Percentiles rank a stretch among this genome's conserved stretches.
phyloP scores from a whole-genome alignment of 1,139 yeast species.

The Pichia cactophila region DNA sequence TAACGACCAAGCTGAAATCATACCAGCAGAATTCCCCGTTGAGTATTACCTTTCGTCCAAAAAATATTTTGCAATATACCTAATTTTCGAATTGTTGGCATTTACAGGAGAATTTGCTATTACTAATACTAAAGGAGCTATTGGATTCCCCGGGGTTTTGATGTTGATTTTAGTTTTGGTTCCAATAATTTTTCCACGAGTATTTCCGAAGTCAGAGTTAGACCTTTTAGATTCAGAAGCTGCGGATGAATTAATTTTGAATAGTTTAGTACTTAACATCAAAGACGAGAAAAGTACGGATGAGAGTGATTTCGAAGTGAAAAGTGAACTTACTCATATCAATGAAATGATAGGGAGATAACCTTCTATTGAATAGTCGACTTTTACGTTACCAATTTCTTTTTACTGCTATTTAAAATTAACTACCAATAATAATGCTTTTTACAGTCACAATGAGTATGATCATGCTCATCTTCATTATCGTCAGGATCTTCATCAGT shows the following conservation, averaged over 20 bases:
- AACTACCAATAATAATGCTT: background rate
- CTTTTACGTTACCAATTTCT: too few species aligned
- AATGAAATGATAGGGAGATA: background rate
- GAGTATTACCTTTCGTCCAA: conserved; percentile 29
- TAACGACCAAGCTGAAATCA: background rate
- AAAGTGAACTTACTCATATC: background rate
- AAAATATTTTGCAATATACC: conserved; percentile 49
- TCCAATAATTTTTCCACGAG: conserved; percentile 46
- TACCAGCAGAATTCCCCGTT: conserved; percentile 20
- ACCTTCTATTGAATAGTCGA: background rate
- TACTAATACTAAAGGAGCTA: conserved; percentile 82
- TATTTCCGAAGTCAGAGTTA: conserved; percentile 59
- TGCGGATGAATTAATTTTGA: conserved; percentile 51
- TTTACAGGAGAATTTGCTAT: conserved; percentile 79
- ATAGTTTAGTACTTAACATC: conserved; percentile 28
- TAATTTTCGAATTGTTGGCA: conserved; percentile 54
- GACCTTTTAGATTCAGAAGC: conserved; percentile 63
- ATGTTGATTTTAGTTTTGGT: conserved; percentile 46
- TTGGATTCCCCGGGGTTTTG: conserved; percentile 87
- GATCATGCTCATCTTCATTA: background rate
- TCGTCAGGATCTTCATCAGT: background rate
- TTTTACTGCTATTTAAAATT: too few species aligned
- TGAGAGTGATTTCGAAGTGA: background rate
- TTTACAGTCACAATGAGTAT: background rate
- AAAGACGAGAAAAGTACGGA: background rate